phyloP scores from a whole-genome alignment of 129 eudicot species.

The Heracleum sosnowskyi region DNA sequence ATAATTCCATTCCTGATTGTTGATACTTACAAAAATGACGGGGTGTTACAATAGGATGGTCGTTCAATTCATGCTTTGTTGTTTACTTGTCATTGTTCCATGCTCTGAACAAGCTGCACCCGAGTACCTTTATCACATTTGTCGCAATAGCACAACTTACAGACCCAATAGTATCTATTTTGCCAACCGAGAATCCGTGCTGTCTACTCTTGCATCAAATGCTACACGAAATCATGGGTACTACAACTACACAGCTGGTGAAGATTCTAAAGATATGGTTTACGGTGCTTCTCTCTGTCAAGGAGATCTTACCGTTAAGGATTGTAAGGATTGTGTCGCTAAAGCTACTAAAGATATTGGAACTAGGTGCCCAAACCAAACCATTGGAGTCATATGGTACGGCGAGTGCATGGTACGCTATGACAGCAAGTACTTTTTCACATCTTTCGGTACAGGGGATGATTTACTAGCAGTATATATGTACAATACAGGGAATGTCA shows the following conservation, averaged over 20 bases:
- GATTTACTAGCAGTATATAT: background rate
- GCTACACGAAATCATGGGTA: background rate
- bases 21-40: background rate
- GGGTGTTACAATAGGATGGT: background rate
- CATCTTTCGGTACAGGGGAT: constrained; percentile 4
- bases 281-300: constrained; percentile 35
- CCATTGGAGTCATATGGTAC: constrained; percentile 10
- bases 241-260: background rate
- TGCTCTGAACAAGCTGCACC: background rate
- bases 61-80: background rate
- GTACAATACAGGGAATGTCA: background rate
- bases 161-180: background rate
- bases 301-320: constrained; percentile 25
- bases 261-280: constrained; percentile 11
- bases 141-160: background rate
- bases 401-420: constrained; percentile 27
- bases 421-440: constrained; percentile 10
- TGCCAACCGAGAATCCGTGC: background rate
- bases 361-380: background rate
- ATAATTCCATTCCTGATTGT: too few species aligned
- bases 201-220: constrained; percentile 1
- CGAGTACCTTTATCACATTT: background rate
- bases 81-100: background rate
- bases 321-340: constrained; percentile 16
- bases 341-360: constrained; percentile 2